These are phyloP conservation scores for Aspergillus saccharolyticus DNA, from an alignment of 495 filamentous ascomycete species.

Conservation along the genomic window DNA sequence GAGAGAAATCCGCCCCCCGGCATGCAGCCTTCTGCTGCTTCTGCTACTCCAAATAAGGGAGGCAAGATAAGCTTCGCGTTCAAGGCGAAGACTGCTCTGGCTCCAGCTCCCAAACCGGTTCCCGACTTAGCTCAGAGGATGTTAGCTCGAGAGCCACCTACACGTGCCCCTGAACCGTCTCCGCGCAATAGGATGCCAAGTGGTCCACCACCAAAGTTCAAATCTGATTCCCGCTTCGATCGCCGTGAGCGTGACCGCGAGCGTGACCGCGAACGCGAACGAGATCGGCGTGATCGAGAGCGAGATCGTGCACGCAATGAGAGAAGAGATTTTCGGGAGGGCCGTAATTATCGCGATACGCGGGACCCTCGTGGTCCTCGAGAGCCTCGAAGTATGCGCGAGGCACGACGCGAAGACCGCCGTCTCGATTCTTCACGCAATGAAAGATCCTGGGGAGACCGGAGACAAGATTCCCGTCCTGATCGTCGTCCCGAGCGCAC, in stretches of 20 bases:
- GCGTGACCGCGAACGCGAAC: constrained; percentile 35
- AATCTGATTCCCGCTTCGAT: constrained; percentile 39
- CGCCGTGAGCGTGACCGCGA: constrained; percentile 28
- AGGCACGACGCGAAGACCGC: constrained; percentile 41
- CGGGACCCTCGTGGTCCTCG: constrained; percentile 41
- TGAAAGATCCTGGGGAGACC: constrained; percentile 33
- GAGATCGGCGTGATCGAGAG: constrained; percentile 37
- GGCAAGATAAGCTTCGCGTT: constrained; percentile 87
- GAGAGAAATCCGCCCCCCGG: constrained; percentile 48
- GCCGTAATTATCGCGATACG: background rate
- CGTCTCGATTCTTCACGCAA: constrained; percentile 32
- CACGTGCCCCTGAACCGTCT: constrained; percentile 34
- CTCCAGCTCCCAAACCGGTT: constrained; percentile 59
- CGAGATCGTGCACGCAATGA: constrained; percentile 36
- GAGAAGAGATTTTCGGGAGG: constrained; percentile 33
- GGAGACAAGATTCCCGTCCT: constrained; percentile 31
- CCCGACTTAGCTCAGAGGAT: constrained; percentile 65
- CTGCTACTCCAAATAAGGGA: constrained; percentile 51
- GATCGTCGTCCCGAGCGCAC: constrained; percentile 40
- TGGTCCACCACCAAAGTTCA: constrained; percentile 38
- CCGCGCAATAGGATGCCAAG: constrained; percentile 36
- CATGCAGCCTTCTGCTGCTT: constrained; percentile 38
- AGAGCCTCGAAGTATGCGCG: constrained; percentile 46
- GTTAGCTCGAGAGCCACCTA: constrained; percentile 48
- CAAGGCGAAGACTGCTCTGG: constrained; percentile 62